Evolutionary conservation across 2,329 filamentous ascomycete species (phyloP).

Genomic region (Trichoderma lentiforme): DNA sequence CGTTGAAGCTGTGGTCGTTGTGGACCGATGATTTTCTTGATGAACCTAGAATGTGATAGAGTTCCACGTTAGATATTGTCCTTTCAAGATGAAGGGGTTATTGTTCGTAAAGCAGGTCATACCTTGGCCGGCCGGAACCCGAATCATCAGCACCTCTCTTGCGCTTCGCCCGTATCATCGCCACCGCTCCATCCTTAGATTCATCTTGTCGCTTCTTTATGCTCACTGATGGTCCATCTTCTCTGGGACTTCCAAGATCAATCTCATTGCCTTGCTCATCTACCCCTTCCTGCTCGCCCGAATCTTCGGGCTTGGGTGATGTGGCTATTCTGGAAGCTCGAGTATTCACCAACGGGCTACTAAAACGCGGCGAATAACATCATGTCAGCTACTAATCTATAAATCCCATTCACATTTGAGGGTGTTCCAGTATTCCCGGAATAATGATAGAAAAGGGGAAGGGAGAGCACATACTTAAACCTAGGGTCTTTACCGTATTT

Average conservation of each 20-base stretch:
- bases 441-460: background rate
- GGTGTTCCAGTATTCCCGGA: too few relatives aligned
- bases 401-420: too few relatives aligned
- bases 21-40: background rate
- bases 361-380: background rate
- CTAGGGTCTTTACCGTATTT: slow-evolving; percentile 41
- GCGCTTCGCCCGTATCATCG: background rate
- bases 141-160: slow-evolving; percentile 4
- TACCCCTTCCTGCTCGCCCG: background rate
- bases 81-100: background rate
- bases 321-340: slow-evolving; percentile 5
- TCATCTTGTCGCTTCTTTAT: background rate
- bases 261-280: background rate
- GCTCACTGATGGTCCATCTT: background rate
- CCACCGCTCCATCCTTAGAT: background rate
- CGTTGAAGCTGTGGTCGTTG: background rate
- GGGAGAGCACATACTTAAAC: slow-evolving; percentile 32
- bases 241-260: background rate
- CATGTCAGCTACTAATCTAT: background rate
- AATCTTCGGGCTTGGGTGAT: background rate
- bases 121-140: background rate
- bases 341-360: slow-evolving; percentile 21
- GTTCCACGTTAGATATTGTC: background rate
- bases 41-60: background rate
- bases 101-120: background rate